Evolutionary conservation across 305 asterid genomes (phyloP).

Genomic region (Fraxinus dipetala): DNA sequence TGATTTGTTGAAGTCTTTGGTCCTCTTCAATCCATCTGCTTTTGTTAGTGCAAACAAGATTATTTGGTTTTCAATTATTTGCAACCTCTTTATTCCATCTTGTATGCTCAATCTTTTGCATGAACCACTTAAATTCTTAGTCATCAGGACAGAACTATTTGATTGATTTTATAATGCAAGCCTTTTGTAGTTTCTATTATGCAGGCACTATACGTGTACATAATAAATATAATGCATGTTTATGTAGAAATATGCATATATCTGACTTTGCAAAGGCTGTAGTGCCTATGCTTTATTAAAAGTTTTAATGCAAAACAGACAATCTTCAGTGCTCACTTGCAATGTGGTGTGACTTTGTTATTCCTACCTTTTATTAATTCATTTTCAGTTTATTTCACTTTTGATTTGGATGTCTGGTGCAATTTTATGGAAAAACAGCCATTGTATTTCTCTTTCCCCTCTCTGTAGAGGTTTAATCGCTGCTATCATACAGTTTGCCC

Average conservation of each 20-base stretch:
- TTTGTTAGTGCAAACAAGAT: neutral
- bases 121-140: neutral
- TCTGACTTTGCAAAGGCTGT: neutral
- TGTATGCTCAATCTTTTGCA: neutral
- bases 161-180: neutral
- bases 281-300: neutral
- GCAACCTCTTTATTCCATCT: neutral
- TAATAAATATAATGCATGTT: neutral
- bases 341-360: neutral
- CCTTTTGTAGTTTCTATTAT: neutral
- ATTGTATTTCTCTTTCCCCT: neutral
- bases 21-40: neutral
- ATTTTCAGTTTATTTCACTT: neutral
- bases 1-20: neutral
- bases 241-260: neutral
- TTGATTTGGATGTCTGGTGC: neutral
- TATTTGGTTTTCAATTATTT: neutral
- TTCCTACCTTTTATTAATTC: neutral
- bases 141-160: neutral
- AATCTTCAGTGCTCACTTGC: neutral
- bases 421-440: neutral
- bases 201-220: neutral
- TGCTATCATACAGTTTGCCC: slow-evolving; percentile 69
- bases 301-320: neutral
- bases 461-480: neutral